Evolutionary conservation across 2,329 filamentous ascomycete species (phyloP).

Genomic region (Cadophora sp.): DNA sequence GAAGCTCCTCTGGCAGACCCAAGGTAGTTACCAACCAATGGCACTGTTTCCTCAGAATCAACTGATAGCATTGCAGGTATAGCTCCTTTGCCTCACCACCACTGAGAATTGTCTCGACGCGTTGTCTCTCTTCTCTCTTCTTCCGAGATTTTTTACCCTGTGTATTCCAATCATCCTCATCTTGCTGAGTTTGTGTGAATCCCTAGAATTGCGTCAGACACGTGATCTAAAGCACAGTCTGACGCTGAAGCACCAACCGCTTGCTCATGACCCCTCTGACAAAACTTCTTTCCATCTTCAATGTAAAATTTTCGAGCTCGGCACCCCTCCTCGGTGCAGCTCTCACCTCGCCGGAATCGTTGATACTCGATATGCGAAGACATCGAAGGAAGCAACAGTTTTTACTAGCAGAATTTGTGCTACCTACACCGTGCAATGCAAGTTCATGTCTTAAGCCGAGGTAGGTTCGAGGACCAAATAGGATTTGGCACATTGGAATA

Average conservation of each 20-base stretch:
- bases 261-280: constrained; percentile 69
- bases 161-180: constrained; percentile 73
- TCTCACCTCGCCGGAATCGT: constrained; percentile 51
- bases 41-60: constrained; percentile 83
- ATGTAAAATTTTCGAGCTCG: constrained; percentile 64
- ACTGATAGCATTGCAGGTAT: constrained; percentile 83
- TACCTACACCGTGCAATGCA: background rate
- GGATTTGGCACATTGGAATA: background rate
- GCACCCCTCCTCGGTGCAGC: constrained; percentile 65
- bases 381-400: constrained; percentile 33
- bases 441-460: background rate
- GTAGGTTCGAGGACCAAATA: background rate
- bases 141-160: constrained; percentile 61
- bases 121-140: constrained; percentile 66
- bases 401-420: background rate
- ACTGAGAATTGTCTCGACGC: constrained; percentile 60
- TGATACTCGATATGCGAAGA: constrained; percentile 43
- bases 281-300: constrained; percentile 69
- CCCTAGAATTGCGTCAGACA: constrained; percentile 37
- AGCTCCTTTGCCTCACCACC: constrained; percentile 77
- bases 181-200: constrained; percentile 55
- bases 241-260: constrained; percentile 51
- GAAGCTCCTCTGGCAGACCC: constrained; percentile 74
- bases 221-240: background rate
- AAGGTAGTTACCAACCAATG: constrained; percentile 73